Evolutionary conservation across 192 early-diverging fungal genomes (phyloP).

Genomic region (Coemansia nantahalensis): DNA sequence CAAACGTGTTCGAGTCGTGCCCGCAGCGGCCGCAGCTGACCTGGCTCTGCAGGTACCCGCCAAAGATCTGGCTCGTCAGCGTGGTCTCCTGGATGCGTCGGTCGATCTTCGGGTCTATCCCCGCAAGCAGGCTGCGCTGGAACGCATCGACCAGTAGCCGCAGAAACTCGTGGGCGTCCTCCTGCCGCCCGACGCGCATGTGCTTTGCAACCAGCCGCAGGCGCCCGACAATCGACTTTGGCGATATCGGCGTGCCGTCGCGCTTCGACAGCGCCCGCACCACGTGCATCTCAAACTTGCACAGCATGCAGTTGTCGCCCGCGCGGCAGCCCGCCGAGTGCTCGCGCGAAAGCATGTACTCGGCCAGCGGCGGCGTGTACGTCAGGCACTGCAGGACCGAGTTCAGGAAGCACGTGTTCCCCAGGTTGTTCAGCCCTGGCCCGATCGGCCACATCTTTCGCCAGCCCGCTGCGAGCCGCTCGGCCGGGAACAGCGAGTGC

Average conservation of each 20-base stretch:
- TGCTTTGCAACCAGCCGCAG: slow-evolving; percentile 72
- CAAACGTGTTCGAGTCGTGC: slow-evolving; percentile 71
- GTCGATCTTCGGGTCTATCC: slow-evolving; percentile 63
- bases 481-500: slow-evolving; percentile 59
- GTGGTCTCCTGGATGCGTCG: slow-evolving; percentile 74
- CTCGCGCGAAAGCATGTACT: slow-evolving; percentile 60
- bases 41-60: slow-evolving; percentile 76
- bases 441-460: slow-evolving; percentile 57
- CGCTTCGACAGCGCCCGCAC: slow-evolving; percentile 53
- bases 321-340: slow-evolving; percentile 63
- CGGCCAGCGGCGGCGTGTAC: slow-evolving; percentile 70
- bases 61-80: slow-evolving; percentile 77
- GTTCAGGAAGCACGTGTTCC: slow-evolving; percentile 82
- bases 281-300: slow-evolving; percentile 68
- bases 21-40: slow-evolving; percentile 73
- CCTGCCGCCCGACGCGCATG: slow-evolving; percentile 77
- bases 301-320: slow-evolving; percentile 69
- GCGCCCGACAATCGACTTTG: slow-evolving; percentile 63
- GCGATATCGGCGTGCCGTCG: slow-evolving; percentile 55
- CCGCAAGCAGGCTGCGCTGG: slow-evolving; percentile 60
- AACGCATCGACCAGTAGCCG: slow-evolving; percentile 66
- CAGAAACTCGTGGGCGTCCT: slow-evolving; percentile 90
- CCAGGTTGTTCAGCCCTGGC: slow-evolving; percentile 67
- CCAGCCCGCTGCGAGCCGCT: slow-evolving; percentile 59
- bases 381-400: slow-evolving; percentile 75